A percentile compares a stretch with the other conserved stretches of the same genome.
Evolutionary conservation across 176 grass and related monocot species (phyloP).

Genomic region (Tillandsia fasciculata): DNA sequence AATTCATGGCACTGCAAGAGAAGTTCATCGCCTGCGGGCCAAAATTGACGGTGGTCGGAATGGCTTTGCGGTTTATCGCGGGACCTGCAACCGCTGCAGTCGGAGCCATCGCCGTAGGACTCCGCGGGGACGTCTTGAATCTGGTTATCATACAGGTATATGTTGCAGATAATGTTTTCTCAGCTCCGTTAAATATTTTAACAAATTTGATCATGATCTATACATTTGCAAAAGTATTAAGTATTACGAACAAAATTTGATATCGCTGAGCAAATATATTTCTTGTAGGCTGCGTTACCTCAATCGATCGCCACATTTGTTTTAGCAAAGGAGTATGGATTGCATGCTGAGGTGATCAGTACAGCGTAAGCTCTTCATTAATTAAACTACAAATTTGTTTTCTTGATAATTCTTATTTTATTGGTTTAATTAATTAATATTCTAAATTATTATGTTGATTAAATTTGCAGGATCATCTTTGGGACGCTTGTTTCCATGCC

Average conservation of each 20-base stretch:
- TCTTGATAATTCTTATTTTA: neutral
- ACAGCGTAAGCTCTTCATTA: conserved; percentile 33
- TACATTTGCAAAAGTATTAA: neutral
- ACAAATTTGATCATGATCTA: neutral
- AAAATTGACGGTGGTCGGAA: conserved; percentile 34
- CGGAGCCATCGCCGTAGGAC: conserved; percentile 34
- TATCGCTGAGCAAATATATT: neutral
- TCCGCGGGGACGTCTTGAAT: conserved; percentile 43
- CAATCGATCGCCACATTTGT: conserved; percentile 67
- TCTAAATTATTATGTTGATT: neutral
- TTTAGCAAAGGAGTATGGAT: conserved; percentile 70
- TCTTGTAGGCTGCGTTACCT: conserved; percentile 53
- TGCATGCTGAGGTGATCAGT: conserved; percentile 68
- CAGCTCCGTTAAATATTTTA: too few relatives aligned
- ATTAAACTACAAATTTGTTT: neutral
- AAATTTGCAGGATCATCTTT: conserved; percentile 62
- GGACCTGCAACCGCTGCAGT: conserved; percentile 40
- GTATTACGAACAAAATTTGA: neutral
- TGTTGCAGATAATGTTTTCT: conserved; percentile 11
- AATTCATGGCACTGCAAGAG: conserved; percentile 72
- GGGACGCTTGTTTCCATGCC: conserved; percentile 66
- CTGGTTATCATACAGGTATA: conserved; percentile 53
- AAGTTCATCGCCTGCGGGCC: conserved; percentile 50
- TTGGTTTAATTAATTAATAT: neutral
- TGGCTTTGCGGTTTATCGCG: conserved; percentile 51